Evolutionary conservation across 495 filamentous ascomycete species (phyloP).

Genomic region (Penicillium verhagenii): DNA sequence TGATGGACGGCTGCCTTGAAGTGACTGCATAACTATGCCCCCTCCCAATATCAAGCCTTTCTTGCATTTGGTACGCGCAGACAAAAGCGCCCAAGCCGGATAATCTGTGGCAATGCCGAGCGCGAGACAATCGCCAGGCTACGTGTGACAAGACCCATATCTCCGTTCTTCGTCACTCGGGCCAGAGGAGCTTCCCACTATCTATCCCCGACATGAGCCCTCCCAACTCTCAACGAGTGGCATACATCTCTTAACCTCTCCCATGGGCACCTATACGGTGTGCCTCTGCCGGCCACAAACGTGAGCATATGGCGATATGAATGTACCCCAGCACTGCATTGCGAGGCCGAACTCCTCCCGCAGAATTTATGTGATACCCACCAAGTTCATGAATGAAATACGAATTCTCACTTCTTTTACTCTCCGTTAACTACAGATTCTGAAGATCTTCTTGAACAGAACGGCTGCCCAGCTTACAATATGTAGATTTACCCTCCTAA

Average conservation of each 20-base stretch:
- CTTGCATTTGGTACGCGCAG: background rate
- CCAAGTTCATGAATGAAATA: conserved; percentile 16
- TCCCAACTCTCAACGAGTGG: no score
- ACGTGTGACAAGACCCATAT: background rate
- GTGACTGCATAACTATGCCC: background rate
- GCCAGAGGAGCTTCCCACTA: background rate
- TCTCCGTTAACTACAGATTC: background rate
- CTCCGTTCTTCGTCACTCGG: background rate
- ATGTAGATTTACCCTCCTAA: conserved; percentile 38
- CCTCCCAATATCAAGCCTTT: background rate
- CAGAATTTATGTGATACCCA: conserved; percentile 16
- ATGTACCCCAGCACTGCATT: conserved; percentile 7
- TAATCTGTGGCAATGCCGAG: background rate
- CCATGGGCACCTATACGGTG: background rate
- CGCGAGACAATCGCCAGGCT: background rate
- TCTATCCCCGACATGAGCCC: background rate
- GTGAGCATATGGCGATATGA: background rate
- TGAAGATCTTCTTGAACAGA: background rate
- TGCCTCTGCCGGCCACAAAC: background rate
- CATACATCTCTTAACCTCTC: no score
- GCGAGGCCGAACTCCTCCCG: background rate
- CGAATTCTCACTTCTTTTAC: background rate
- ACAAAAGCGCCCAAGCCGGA: background rate
- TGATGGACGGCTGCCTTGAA: background rate
- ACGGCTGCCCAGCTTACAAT: background rate